Evolutionary conservation across 2,329 filamentous ascomycete species (phyloP), one percentile per base, ranked within the genome.

Genomic region (Xylariaceae sp.): DNA sequence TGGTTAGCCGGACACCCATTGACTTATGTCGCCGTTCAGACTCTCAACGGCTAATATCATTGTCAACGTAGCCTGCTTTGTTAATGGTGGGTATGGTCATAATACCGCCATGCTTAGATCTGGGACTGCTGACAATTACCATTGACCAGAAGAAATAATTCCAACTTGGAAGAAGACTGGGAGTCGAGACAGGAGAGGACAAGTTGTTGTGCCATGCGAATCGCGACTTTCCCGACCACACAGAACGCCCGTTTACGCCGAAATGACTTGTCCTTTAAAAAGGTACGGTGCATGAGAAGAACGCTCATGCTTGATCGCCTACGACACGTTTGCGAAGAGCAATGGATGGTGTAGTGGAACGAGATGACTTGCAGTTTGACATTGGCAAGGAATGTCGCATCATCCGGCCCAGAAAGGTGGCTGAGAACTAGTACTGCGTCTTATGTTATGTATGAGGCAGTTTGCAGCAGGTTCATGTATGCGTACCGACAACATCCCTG

Each of bases 331-430:
- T 45, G 55, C 54, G 48, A 48, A 55, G 55, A 30, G 30, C 39
- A 55, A 34, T 51, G 54, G 51, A 54, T 47, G 51, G 57, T 59
- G 61, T 11, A 50, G 63, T 65, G 63, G 59, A 58, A 61, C 56
- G 54, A 18, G 56, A 62, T 65, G 61, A 62, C 63, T 64, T 62
- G 63, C 59, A 61, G 56, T 56, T 56, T 55, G 55, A 58, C 53
- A 55, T 44, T 58, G 54, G 35, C 57, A 47, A 60, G 51, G 49
- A 60, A 49, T 49, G 57, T 61, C 37, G 53, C 57, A 62, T 61
- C 34, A 55, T 57, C n/a, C 15, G 60, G 53, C 59, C 61, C 55
- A 54, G 55, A 57, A 60, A 57, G 51, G 59, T 59, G 61, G 59
- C 55, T 54, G 53, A 44, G 50, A 55, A 15, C 50, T 54, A 18